Evolutionary conservation across 1,284 basidiomycete species (phyloP).

Genomic region (Leccinum proximum): DNA sequence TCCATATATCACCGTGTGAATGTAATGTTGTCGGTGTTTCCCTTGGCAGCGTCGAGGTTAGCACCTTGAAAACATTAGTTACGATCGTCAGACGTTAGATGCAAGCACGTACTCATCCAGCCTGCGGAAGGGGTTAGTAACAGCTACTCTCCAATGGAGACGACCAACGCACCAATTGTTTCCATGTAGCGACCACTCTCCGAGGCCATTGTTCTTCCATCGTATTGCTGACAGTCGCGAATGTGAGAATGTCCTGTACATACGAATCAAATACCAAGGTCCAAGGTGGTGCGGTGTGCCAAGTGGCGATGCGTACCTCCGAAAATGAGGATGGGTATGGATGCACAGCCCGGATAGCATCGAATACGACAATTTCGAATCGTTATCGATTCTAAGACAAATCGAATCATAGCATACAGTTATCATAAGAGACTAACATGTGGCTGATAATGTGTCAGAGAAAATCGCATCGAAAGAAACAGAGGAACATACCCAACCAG

Average conservation of each 20-base stretch:
- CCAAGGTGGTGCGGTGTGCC: too few relatives aligned
- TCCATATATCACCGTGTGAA: constrained; percentile 74
- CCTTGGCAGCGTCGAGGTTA: constrained; percentile 41
- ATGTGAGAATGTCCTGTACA: constrained; percentile 68
- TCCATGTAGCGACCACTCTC: constrained; percentile 89
- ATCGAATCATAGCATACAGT: constrained; percentile 40
- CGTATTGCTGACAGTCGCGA: constrained; percentile 66
- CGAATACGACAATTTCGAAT: constrained; percentile 47
- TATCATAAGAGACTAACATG: constrained; percentile 53
- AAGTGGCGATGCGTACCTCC: constrained; percentile 43
- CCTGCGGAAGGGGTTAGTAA: constrained; percentile 15
- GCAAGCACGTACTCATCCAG: constrained; percentile 30
- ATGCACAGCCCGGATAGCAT: constrained; percentile 72
- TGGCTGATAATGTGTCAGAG: constrained; percentile 40
- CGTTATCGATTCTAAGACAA: neutral
- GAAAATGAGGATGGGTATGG: constrained; percentile 71
- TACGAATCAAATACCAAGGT: neutral
- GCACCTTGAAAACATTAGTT: constrained; percentile 36
- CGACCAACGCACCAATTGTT: constrained; percentile 57
- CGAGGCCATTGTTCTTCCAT: constrained; percentile 65
- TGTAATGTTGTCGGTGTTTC: constrained; percentile 45
- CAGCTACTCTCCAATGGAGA: neutral
- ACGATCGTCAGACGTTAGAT: neutral
- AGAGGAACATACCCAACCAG: constrained; percentile 52
- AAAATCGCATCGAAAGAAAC: neutral